phyloP scores from a whole-genome alignment of 1,284 basidiomycete species.

The Agaricales sp. region DNA sequence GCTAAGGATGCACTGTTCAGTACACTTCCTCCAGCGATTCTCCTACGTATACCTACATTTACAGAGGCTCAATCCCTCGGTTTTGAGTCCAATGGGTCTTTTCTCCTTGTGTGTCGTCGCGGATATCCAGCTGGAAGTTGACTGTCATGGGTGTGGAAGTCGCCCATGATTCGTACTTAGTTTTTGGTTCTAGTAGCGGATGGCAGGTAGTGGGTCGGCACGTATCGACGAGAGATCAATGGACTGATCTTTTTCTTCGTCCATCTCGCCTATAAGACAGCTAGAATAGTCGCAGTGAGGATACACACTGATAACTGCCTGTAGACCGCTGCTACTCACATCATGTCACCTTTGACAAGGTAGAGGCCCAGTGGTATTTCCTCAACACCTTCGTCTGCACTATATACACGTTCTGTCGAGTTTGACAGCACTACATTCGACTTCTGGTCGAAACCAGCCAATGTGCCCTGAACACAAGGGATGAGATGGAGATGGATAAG shows the following conservation, averaged over 20 bases:
- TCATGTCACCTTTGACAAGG: constrained; percentile 95
- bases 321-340: constrained; percentile 59
- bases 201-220: constrained; percentile 81
- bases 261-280: constrained; percentile 85
- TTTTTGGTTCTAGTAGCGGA: constrained; percentile 44
- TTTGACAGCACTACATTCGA: constrained; percentile 90
- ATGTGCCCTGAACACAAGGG: constrained; percentile 52
- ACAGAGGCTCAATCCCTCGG: no score
- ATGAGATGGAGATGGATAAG: constrained; percentile 6
- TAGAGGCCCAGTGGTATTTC: constrained; percentile 95
- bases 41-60: no score
- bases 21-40: no score
- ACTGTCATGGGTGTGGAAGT: no score
- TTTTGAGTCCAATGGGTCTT: no score
- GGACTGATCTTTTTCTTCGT: constrained; percentile 73
- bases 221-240: constrained; percentile 74
- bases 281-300: constrained; percentile 27
- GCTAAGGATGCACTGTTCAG: neutral
- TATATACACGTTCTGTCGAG: constrained; percentile 85
- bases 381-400: constrained; percentile 84
- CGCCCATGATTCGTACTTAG: neutral
- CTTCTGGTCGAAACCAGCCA: constrained; percentile 88
- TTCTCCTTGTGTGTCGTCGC: no score
- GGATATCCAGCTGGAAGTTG: no score
- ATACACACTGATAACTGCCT: no score